A percentile compares a stretch with the other conserved stretches of the same genome.
phyloP scores from a whole-genome alignment of 768 basidiomycete species.

The Phanerochaete carnosa region DNA sequence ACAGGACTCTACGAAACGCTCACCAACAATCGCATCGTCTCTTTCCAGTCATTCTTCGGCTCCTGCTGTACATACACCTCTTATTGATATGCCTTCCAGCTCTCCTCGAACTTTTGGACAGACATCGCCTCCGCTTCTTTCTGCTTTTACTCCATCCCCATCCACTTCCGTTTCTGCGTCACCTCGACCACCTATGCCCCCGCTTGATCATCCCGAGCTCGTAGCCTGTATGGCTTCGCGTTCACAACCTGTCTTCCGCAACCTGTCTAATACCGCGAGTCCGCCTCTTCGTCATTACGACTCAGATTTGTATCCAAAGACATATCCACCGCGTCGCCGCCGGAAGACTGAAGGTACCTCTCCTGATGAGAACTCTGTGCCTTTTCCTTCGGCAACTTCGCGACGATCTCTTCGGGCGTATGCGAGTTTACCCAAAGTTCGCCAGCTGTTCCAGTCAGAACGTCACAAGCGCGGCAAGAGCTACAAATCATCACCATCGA shows the following conservation, averaged over 20 bases:
- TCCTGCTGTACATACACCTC: constrained; percentile 13
- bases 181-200: constrained; percentile 51
- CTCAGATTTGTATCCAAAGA: constrained; percentile 12
- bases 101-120: constrained; percentile 42
- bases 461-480: constrained; percentile 1
- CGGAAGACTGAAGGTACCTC: background rate
- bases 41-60: constrained; percentile 12
- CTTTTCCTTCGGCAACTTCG: constrained; percentile 12
- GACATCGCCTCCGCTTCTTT: constrained; percentile 28
- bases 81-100: constrained; percentile 15
- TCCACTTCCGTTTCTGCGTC: constrained; percentile 24
- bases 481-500: constrained; percentile 34
- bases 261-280: constrained; percentile 4
- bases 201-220: constrained; percentile 41
- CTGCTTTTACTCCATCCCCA: constrained; percentile 15
- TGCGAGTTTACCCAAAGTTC: constrained; percentile 23
- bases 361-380: constrained; percentile 10
- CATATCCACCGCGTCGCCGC: constrained; percentile 19
- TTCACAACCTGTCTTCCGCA: constrained; percentile 13
- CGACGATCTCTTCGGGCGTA: constrained; percentile 25
- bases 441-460: constrained; percentile 21
- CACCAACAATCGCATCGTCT: constrained; percentile 12
- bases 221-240: constrained; percentile 20
- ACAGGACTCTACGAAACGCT: constrained; percentile 10
- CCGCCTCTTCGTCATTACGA: constrained; percentile 3